Conservation (phyloP, 371 early-diverging fungal genomes). For the Pancytospora philotis region DNA sequence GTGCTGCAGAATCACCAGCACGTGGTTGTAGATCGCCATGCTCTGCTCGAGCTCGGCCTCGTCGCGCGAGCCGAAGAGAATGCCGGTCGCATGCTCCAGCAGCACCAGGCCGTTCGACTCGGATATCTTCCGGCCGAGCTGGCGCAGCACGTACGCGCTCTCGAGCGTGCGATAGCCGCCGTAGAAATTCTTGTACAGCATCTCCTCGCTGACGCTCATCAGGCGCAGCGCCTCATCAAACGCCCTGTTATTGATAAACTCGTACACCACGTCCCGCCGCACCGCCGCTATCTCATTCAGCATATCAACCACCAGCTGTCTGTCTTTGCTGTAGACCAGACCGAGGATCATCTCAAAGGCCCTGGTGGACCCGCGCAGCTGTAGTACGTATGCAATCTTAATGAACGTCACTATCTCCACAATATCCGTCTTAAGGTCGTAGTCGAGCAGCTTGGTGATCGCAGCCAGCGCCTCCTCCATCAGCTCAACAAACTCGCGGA, state of each 20-base stretch:
- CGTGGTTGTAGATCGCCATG: constrained; percentile 35
- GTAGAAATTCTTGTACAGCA: constrained; percentile 4
- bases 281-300: constrained; percentile 16
- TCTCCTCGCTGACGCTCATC: constrained; percentile 2
- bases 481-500: constrained; percentile 36
- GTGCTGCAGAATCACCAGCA: neutral
- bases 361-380: constrained; percentile 28
- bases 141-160: constrained; percentile 15
- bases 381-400: constrained; percentile 36
- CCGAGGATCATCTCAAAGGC: constrained; percentile 27
- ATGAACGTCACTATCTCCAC: constrained; percentile 40
- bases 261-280: constrained; percentile 1
- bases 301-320: constrained; percentile 19
- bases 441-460: constrained; percentile 14
- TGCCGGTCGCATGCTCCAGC: constrained; percentile 2
- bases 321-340: constrained; percentile 33
- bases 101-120: neutral
- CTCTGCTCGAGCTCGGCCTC: constrained; percentile 16
- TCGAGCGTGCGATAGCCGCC: constrained; percentile 4
- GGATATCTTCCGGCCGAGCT: neutral
- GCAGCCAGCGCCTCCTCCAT: constrained; percentile 45
- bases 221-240: constrained; percentile 8
- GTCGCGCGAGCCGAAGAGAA: constrained; percentile 24
- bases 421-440: constrained; percentile 17
- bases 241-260: constrained; percentile 22